Evolutionary conservation across 495 filamentous ascomycete species (phyloP).

Genomic region (Gamarada debralockiae): DNA sequence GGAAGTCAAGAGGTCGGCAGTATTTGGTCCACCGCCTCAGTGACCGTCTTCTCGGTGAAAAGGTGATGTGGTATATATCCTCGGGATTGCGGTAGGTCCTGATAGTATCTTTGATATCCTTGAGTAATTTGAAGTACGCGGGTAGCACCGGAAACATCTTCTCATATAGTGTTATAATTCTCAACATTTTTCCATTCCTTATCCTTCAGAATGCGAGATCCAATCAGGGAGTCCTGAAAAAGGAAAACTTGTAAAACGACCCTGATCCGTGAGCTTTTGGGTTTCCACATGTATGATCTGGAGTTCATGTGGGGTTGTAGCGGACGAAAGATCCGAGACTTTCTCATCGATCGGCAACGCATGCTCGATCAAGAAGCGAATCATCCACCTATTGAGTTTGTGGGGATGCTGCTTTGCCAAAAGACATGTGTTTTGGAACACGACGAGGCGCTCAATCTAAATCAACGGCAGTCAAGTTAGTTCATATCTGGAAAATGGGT

Average conservation of each 20-base stretch:
- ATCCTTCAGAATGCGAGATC: too few species aligned
- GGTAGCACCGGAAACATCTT: too few species aligned
- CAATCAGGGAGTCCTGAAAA: too few species aligned
- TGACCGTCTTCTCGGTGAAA: neutral
- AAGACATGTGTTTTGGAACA: constrained; percentile 6
- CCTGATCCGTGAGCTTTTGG: neutral
- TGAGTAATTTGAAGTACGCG: too few species aligned
- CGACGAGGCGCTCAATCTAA: constrained; percentile 4
- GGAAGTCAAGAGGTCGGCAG: neutral
- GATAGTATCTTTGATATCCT: too few species aligned
- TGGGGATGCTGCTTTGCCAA: neutral
- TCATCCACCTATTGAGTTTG: constrained; percentile 1
- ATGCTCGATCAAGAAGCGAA: constrained; percentile 4
- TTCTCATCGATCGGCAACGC: neutral
- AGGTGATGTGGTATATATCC: neutral
- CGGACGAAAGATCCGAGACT: neutral
- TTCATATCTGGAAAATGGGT: too few species aligned
- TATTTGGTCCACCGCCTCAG: too few species aligned
- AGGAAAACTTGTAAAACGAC: neutral
- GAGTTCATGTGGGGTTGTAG: neutral
- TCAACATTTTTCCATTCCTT: too few species aligned
- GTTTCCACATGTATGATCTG: neutral
- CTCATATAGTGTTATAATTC: too few species aligned
- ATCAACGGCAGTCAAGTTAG: neutral
- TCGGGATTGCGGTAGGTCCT: too few species aligned